Conservation (phyloP, 2,329 filamentous ascomycete species). For the Lachnellula arida region DNA sequence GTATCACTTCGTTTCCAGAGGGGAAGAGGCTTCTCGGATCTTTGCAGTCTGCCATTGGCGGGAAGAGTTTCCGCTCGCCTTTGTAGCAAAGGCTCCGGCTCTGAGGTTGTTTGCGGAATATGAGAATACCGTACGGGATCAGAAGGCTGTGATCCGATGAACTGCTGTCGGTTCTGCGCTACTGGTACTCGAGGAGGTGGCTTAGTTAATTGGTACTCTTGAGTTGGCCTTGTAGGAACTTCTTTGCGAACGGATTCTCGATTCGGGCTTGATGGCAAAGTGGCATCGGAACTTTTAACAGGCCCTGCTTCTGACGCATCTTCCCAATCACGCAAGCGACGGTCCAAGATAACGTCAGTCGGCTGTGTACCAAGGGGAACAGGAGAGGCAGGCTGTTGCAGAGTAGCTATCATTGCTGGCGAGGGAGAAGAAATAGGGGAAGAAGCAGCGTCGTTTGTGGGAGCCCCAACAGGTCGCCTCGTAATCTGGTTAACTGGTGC, state of each 20-base stretch:
- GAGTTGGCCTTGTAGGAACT: conserved; percentile 19
- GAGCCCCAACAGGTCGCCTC: conserved; percentile 22
- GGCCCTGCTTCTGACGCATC: not conserved
- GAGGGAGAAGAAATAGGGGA: conserved; percentile 5
- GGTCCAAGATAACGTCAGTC: conserved; percentile 8
- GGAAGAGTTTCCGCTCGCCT: conserved; percentile 23
- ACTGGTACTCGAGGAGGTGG: conserved; percentile 15
- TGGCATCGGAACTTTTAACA: not conserved
- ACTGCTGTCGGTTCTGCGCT: conserved; percentile 9
- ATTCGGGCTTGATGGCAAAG: not conserved
- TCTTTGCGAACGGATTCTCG: conserved; percentile 12
- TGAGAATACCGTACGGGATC: not conserved
- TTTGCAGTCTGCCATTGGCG: not conserved
- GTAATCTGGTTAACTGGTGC: conserved; percentile 18
- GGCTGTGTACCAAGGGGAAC: conserved; percentile 18
- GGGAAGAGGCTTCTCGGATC: conserved; percentile 9
- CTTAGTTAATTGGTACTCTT: conserved; percentile 19
- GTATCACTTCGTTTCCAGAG: conserved; percentile 21
- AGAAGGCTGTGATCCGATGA: conserved; percentile 12
- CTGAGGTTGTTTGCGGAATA: conserved; percentile 8
- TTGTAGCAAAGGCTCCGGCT: conserved; percentile 8
- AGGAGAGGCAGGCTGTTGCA: conserved; percentile 22
- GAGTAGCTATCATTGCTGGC: conserved; percentile 18
- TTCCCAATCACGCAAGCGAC: conserved; percentile 15
- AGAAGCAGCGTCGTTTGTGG: conserved; percentile 2